Conservation (phyloP, 371 early-diverging fungal genomes). For the Rhizopus stolonifer region DNA sequence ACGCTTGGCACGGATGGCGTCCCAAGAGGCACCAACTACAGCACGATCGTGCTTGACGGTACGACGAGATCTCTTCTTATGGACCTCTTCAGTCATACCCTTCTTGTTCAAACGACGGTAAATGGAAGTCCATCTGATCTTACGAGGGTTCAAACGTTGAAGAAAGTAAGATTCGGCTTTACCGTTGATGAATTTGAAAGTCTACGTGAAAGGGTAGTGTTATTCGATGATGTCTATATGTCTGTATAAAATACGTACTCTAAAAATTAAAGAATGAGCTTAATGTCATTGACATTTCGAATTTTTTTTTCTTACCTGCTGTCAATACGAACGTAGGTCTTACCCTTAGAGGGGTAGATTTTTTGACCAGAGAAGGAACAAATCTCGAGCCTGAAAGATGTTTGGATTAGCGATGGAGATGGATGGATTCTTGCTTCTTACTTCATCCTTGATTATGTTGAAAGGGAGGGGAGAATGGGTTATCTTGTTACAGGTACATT, state of each 20-base stretch:
- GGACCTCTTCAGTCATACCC: constrained; percentile 93
- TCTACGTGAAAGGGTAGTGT: constrained; percentile 39
- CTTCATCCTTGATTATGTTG: constrained; percentile 1
- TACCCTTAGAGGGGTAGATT: constrained; percentile 98
- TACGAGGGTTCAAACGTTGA: constrained; percentile 93
- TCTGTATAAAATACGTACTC: constrained; percentile 19
- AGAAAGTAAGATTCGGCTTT: constrained; percentile 95
- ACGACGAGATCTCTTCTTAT: constrained; percentile 95
- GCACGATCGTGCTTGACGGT: constrained; percentile 96
- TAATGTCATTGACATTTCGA: too few relatives aligned
- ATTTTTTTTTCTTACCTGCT: constrained; percentile 54
- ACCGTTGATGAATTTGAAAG: constrained; percentile 94
- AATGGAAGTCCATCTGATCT: constrained; percentile 95
- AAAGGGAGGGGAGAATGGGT: neutral
- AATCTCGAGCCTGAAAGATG: constrained; percentile 87
- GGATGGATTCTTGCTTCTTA: constrained; percentile 10
- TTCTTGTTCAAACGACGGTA: constrained; percentile 98
- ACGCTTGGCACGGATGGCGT: constrained; percentile 94
- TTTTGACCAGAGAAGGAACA: constrained; percentile 97
- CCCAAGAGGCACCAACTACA: constrained; percentile 93
- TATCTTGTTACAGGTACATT: neutral
- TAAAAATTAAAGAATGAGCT: constrained; percentile 8
- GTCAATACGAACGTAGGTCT: constrained; percentile 89
- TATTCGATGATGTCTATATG: constrained; percentile 1
- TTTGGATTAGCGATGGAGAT: neutral